Conservation (phyloP, 257 asterid species). For the Mitragyna speciosa region DNA sequence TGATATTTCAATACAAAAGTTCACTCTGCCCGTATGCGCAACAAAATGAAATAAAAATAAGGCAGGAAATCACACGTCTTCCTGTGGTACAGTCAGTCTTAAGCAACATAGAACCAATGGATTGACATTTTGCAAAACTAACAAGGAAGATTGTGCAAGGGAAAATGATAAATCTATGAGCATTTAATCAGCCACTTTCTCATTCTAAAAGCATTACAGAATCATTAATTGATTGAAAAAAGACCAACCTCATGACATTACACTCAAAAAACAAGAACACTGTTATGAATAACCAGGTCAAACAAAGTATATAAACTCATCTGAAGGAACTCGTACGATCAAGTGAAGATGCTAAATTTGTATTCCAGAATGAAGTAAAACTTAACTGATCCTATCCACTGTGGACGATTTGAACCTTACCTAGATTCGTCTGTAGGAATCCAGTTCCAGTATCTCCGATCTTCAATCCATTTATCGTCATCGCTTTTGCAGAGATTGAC, state of each 20-base stretch:
- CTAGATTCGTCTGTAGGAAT: conserved; percentile 92
- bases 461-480: conserved; percentile 89
- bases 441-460: conserved; percentile 95
- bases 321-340: too few species aligned
- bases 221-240: neutral
- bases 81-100: neutral
- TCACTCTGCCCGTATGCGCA: too few species aligned
- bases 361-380: neutral
- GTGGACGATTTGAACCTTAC: conserved; percentile 36
- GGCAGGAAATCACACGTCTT: too few species aligned
- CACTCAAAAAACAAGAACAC: neutral
- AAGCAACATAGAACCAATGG: neutral
- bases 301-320: neutral
- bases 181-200: neutral
- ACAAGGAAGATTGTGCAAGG: neutral
- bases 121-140: too few species aligned
- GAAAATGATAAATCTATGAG: neutral
- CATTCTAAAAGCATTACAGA: too few species aligned
- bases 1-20: too few species aligned
- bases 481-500: conserved; percentile 79
- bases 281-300: neutral
- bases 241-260: neutral
- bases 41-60: neutral
- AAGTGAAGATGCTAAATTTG: fast-evolving
- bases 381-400: neutral